Percentiles rank a stretch among this genome's conserved stretches.
These are phyloP conservation scores for Phytophthora rubi DNA, from an alignment of 352 stramenopile genomes.

Conservation along the genomic window DNA sequence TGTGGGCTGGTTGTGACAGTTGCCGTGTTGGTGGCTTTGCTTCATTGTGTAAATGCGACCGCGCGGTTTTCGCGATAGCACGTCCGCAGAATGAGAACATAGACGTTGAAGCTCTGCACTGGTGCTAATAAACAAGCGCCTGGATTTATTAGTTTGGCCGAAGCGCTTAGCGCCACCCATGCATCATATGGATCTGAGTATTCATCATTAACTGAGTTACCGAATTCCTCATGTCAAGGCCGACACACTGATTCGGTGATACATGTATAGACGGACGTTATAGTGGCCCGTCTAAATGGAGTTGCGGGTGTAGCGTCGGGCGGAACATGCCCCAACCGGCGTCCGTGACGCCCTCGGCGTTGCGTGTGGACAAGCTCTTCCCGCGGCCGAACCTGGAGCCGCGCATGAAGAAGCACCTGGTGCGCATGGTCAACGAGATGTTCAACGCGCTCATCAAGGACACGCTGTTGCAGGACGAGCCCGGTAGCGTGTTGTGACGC, in stretches of 20 bases:
- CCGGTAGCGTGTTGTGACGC: constrained; percentile 62
- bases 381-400: constrained; percentile 64
- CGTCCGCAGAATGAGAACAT: not conserved
- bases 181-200: not conserved
- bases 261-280: no score
- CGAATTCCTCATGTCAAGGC: no score
- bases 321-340: constrained; percentile 25
- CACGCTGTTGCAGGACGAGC: constrained; percentile 58
- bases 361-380: constrained; percentile 54
- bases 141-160: not conserved
- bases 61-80: not conserved
- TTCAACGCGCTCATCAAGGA: constrained; percentile 80
- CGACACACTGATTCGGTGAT: no score
- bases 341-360: constrained; percentile 16
- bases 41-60: not conserved
- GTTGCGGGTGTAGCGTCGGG: no score
- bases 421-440: constrained; percentile 82
- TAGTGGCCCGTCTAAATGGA: no score
- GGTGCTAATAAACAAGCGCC: not conserved
- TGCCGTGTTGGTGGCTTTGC: no score
- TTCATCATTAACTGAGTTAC: not conserved
- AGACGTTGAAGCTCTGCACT: not conserved
- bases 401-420: constrained; percentile 80
- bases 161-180: not conserved
- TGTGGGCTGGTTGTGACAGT: no score